phyloP scores from a whole-genome alignment of 495 filamentous ascomycete genomes.

The Penicillium soppii region DNA sequence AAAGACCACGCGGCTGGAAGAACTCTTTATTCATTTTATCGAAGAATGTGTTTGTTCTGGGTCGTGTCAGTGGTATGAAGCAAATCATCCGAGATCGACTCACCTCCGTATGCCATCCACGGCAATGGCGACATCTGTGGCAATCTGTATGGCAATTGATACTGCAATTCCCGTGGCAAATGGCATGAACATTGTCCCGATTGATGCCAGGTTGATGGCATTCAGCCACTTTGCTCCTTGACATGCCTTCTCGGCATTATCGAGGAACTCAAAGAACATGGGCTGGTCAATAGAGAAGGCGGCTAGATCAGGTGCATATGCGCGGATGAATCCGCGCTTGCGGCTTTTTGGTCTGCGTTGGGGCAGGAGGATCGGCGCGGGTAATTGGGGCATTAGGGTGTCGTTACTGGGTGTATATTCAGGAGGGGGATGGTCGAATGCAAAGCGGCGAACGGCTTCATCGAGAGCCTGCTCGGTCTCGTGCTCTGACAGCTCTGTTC shows the following conservation, averaged over 20 bases:
- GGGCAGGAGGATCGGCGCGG: slow-evolving; percentile 33
- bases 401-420: slow-evolving; percentile 4
- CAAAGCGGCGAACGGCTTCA: slow-evolving; percentile 16
- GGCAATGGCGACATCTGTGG: slow-evolving; percentile 44
- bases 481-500: neutral
- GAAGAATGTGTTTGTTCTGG: slow-evolving; percentile 54
- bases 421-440: slow-evolving; percentile 17
- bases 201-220: slow-evolving; percentile 45
- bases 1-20: slow-evolving; percentile 59
- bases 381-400: slow-evolving; percentile 32
- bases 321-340: slow-evolving; percentile 30
- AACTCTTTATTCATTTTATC: slow-evolving; percentile 56
- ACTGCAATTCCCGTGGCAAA: slow-evolving; percentile 43
- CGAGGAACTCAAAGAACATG: slow-evolving; percentile 56
- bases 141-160: slow-evolving; percentile 39
- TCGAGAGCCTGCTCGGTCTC: neutral
- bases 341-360: slow-evolving; percentile 33
- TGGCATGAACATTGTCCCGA: slow-evolving; percentile 39
- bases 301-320: slow-evolving; percentile 53
- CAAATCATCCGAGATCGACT: too few species aligned
- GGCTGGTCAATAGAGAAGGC: slow-evolving; percentile 50
- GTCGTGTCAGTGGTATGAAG: neutral
- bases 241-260: slow-evolving; percentile 42
- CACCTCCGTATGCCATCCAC: slow-evolving; percentile 36
- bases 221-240: slow-evolving; percentile 36